Evolutionary conservation across 2,329 filamentous ascomycete species (phyloP).

Genomic region (Paecilomyces fulvus): DNA sequence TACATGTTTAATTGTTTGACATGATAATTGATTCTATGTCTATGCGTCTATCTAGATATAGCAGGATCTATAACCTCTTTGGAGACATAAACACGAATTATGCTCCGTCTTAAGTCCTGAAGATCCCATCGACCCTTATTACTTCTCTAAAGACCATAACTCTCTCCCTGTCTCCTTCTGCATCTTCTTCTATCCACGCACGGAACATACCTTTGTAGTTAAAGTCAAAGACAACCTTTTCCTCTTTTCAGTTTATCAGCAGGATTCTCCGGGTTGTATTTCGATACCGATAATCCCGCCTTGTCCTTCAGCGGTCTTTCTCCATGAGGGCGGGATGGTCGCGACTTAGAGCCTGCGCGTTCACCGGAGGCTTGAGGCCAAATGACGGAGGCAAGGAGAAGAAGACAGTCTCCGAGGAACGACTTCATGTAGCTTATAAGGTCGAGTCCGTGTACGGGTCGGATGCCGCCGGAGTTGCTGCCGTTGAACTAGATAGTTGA

Average conservation of each 20-base stretch:
- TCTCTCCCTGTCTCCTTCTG: conserved; percentile 22
- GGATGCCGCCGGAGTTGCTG: neutral
- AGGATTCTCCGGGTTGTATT: conserved; percentile 16
- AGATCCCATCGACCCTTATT: neutral
- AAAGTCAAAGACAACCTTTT: conserved; percentile 63
- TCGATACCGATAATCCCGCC: conserved; percentile 75
- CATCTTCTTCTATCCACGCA: conserved; percentile 51
- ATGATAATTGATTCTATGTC: too few species aligned
- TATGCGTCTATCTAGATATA: too few species aligned
- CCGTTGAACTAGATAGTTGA: neutral
- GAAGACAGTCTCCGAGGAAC: conserved; percentile 11
- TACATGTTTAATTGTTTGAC: neutral
- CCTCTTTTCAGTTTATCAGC: conserved; percentile 19
- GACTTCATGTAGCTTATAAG: conserved; percentile 2
- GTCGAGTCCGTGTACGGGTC: neutral
- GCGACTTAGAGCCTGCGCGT: neutral
- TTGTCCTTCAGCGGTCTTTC: conserved; percentile 65
- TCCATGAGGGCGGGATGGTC: conserved; percentile 34
- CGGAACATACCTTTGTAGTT: conserved; percentile 87
- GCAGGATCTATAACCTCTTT: too few species aligned
- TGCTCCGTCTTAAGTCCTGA: neutral
- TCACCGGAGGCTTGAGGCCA: neutral
- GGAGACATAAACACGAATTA: neutral
- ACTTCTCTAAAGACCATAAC: conserved; percentile 39
- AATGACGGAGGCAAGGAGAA: neutral